phyloP scores from a whole-genome alignment of 331 rosid species.

The Malus hybrid region DNA sequence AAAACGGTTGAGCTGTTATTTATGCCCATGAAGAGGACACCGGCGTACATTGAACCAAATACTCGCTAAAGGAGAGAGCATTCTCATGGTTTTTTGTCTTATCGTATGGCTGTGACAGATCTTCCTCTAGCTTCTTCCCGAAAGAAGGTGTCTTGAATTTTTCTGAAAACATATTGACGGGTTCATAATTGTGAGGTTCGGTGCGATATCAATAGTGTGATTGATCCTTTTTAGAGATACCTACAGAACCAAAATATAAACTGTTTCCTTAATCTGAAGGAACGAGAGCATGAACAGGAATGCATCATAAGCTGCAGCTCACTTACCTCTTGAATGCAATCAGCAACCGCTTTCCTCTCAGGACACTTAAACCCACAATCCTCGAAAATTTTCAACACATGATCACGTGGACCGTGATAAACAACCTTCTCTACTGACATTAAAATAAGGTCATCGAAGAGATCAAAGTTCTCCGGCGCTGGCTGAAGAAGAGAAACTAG shows the following conservation, averaged over 20 bases:
- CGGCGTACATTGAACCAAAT: constrained; percentile 28
- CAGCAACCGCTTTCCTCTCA: constrained; percentile 55
- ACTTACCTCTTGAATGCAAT: constrained; percentile 56
- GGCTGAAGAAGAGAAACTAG: constrained; percentile 67
- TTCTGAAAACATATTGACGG: constrained; percentile 29
- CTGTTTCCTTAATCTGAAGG: not conserved
- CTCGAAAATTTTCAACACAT: constrained; percentile 40
- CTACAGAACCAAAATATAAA: constrained; percentile 4
- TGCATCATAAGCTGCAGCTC: not conserved
- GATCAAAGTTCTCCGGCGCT: constrained; percentile 57
- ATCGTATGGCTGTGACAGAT: constrained; percentile 30
- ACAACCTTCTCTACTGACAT: constrained; percentile 62
- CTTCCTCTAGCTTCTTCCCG: constrained; percentile 39
- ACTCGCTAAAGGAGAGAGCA: constrained; percentile 30
- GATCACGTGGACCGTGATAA: constrained; percentile 52
- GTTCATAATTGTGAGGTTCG: constrained; percentile 20
- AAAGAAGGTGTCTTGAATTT: constrained; percentile 33
- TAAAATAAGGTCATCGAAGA: constrained; percentile 51
- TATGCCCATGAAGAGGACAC: constrained; percentile 50
- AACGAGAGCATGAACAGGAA: not conserved
- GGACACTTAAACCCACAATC: constrained; percentile 57
- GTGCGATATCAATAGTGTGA: constrained; percentile 39
- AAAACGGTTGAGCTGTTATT: constrained; percentile 41
- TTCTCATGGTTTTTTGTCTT: constrained; percentile 24
- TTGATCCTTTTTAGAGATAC: constrained; percentile 58